These are phyloP conservation scores for Centella asiatica DNA, from an alignment of 129 eudicot species.

Conservation along the genomic window DNA sequence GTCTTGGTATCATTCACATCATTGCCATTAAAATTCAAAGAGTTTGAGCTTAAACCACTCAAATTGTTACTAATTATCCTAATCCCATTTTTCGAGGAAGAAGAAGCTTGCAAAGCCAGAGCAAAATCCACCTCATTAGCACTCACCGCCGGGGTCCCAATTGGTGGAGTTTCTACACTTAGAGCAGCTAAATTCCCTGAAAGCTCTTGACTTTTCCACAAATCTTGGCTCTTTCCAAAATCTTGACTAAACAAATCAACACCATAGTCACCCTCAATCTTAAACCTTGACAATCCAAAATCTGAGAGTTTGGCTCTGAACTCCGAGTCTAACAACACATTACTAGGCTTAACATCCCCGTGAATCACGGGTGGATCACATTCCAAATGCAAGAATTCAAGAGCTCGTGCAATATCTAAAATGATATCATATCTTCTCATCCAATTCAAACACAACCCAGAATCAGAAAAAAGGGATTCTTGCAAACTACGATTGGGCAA, in stretches of 20 bases:
- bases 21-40: slow-evolving; percentile 14
- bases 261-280: slow-evolving; percentile 65
- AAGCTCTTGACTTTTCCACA: slow-evolving; percentile 40
- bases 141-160: slow-evolving; percentile 49
- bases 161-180: slow-evolving; percentile 44
- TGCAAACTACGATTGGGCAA: slow-evolving; percentile 92
- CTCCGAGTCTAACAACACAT: slow-evolving; percentile 85
- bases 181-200: slow-evolving; percentile 44
- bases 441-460: slow-evolving; percentile 48
- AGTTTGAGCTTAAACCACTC: slow-evolving; percentile 31
- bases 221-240: slow-evolving; percentile 40
- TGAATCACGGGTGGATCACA: slow-evolving; percentile 98
- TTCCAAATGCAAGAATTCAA: slow-evolving; percentile 71
- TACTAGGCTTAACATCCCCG: slow-evolving; percentile 95
- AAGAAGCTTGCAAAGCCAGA: slow-evolving; percentile 83
- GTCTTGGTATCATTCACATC: slow-evolving; percentile 16
- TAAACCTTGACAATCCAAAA: slow-evolving; percentile 82
- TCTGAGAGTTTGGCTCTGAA: slow-evolving; percentile 81
- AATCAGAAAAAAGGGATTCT: slow-evolving; percentile 54
- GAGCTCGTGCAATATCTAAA: slow-evolving; percentile 66
- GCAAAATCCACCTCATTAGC: slow-evolving; percentile 77
- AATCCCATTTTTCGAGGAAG: slow-evolving; percentile 49
- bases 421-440: slow-evolving; percentile 49
- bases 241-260: slow-evolving; percentile 88
- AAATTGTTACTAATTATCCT: slow-evolving; percentile 29